These are phyloP conservation scores for Globisporangium rhizosaccharum DNA, from an alignment of 352 stramenopile genomes.

Conservation along the genomic window DNA sequence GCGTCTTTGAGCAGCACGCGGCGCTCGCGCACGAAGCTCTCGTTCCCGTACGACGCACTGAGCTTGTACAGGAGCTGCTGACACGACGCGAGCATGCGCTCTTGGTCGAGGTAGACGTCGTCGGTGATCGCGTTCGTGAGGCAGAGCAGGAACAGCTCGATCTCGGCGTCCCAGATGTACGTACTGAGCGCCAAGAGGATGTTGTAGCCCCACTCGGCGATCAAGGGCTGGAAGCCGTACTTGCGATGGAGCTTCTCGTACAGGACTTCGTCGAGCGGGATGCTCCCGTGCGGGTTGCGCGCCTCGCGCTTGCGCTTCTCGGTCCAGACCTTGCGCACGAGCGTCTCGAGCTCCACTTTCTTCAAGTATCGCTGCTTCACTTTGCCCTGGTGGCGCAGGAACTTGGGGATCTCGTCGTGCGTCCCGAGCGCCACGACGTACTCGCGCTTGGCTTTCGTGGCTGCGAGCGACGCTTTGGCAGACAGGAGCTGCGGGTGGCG, in stretches of 20 bases:
- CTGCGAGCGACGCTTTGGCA: conserved; percentile 8
- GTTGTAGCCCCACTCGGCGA: conserved; percentile 86
- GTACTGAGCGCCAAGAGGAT: conserved; percentile 59
- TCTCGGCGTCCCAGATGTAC: conserved; percentile 72
- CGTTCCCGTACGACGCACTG: conserved; percentile 44
- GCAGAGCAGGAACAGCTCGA: conserved; percentile 73
- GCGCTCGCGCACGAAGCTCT: conserved; percentile 46
- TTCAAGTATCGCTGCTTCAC: conserved; percentile 53
- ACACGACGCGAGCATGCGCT: conserved; percentile 55
- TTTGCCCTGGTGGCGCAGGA: conserved; percentile 72
- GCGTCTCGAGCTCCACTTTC: conserved; percentile 60
- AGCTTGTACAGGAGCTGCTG: conserved; percentile 38
- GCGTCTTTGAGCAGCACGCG: conserved; percentile 70
- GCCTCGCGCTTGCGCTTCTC: conserved; percentile 68
- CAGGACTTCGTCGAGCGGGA: conserved; percentile 57
- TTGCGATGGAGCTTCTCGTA: conserved; percentile 78
- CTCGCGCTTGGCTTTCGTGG: conserved; percentile 41
- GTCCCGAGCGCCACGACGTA: conserved; percentile 57
- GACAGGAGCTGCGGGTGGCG: conserved; percentile 4
- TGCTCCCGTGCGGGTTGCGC: conserved; percentile 36
- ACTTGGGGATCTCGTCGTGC: conserved; percentile 55
- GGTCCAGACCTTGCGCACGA: conserved; percentile 68
- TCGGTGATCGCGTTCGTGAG: conserved; percentile 67
- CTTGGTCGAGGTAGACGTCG: conserved; percentile 66
- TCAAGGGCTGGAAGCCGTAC: conserved; percentile 75